Evolutionary conservation across 2,329 filamentous ascomycete species (phyloP).

Genomic region (Paraconiothyrium brasiliense): DNA sequence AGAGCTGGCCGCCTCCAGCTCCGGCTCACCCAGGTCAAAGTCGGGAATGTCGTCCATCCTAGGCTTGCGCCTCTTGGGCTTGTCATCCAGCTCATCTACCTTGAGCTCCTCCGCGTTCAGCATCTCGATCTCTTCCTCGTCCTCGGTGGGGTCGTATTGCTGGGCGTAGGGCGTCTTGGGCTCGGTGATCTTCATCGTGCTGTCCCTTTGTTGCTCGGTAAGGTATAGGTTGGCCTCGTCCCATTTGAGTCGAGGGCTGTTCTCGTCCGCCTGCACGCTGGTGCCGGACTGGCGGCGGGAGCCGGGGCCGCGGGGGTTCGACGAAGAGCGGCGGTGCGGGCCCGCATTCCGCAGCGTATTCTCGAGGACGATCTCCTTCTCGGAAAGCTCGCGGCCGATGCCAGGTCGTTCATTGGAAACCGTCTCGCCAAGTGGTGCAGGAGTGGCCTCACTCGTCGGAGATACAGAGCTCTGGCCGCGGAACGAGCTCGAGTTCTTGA

Average conservation of each 20-base stretch:
- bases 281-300: slow-evolving; percentile 76
- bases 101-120: slow-evolving; percentile 76
- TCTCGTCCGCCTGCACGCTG: slow-evolving; percentile 63
- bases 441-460: slow-evolving; percentile 53
- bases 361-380: slow-evolving; percentile 90
- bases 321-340: slow-evolving; percentile 81
- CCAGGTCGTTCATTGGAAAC: slow-evolving; percentile 51
- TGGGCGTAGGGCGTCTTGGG: slow-evolving; percentile 97
- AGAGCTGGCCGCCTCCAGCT: slow-evolving; percentile 59
- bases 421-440: slow-evolving; percentile 42
- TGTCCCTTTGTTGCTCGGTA: slow-evolving; percentile 92
- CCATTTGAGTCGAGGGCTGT: slow-evolving; percentile 88
- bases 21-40: slow-evolving; percentile 90
- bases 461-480: slow-evolving; percentile 61
- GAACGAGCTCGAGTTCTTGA: slow-evolving; percentile 83
- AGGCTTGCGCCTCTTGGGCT: slow-evolving; percentile 59
- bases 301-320: slow-evolving; percentile 70
- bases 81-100: slow-evolving; percentile 72
- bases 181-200: slow-evolving; percentile 99
- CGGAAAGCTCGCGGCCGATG: slow-evolving; percentile 64
- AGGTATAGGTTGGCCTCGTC: slow-evolving; percentile 98
- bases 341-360: slow-evolving; percentile 97
- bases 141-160: slow-evolving; percentile 88
- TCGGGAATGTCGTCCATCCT: slow-evolving; percentile 82
- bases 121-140: slow-evolving; percentile 75